Evolutionary conservation across 352 stramenopile genomes (phyloP), one percentile per base, ranked within the genome.

Genomic region (Phytophthora lateralis): DNA sequence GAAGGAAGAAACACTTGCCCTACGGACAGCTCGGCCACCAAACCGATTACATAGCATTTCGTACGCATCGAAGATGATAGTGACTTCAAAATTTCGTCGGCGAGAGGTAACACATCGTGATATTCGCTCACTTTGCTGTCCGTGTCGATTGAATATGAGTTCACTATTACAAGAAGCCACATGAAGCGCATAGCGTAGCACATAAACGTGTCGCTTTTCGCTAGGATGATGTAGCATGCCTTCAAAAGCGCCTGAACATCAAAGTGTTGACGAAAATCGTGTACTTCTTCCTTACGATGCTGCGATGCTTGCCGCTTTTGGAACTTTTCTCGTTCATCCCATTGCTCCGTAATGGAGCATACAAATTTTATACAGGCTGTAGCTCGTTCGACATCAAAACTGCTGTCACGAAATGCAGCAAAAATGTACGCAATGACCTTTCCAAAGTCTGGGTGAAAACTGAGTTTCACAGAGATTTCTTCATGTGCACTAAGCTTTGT

Each of bases 321-420:
- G 6, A 44, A 18, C 9, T 11, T 32, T 20, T 21, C 14, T 29
- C 2, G 37, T 21, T 44, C 7, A 21, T 46, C 44, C 55, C 54
- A 69, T 44, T 60, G 46, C 15, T 69, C 61, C 8, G 38, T 53
- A 39, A 59, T 12, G 9, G 51, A 63, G 15, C 61, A 69, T n/a
- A 69, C 6, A 8, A 69, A 54, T 49, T 60, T 41, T 37, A 64
- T 14, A 32, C 54, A 49, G 34, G 29, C 17, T 21, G 8, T 49
- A 17, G 46, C 39, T 30, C 14, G 39, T 18, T 44, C 2, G 2
- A 52, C 18, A 10, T 60, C 32, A 34, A 30, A n/a, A 10, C 3
- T 20, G 17, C 15, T 11, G 2, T 6, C 34, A 18, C 30, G 26
- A 1, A 69, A 24, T 9, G 30, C 14, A n/a, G 24, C 9, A 24